Evolutionary conservation across 495 filamentous ascomycete species (phyloP).

Genomic region (Symbiotaphrina buchneri): DNA sequence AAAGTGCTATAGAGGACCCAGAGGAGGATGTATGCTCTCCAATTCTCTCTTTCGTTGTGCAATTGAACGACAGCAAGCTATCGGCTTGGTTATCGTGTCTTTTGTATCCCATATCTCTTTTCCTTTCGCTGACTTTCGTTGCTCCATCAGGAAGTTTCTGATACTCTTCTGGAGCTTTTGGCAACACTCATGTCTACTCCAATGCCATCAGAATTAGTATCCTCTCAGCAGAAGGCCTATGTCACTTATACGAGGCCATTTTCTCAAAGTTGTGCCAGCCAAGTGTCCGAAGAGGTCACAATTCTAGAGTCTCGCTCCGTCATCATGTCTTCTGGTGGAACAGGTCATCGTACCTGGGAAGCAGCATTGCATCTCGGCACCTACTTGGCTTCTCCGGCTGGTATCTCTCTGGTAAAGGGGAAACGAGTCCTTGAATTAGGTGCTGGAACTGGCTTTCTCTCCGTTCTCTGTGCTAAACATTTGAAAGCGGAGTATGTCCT

Average conservation of each 20-base stretch:
- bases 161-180: constrained; percentile 41
- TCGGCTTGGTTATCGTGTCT: constrained; percentile 1
- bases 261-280: constrained; percentile 6
- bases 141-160: constrained; percentile 49
- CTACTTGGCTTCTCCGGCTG: constrained; percentile 28
- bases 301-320: constrained; percentile 51
- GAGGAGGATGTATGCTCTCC: constrained; percentile 55
- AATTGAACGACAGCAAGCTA: too few relatives aligned
- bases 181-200: constrained; percentile 32
- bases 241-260: constrained; percentile 43
- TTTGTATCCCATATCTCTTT: constrained; percentile 5
- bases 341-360: constrained; percentile 84
- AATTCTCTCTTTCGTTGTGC: constrained; percentile 4
- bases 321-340: constrained; percentile 55
- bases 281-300: constrained; percentile 15
- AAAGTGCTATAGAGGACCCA: constrained; percentile 46
- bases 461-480: constrained; percentile 57
- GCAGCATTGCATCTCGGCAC: constrained; percentile 68
- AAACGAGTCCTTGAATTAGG: constrained; percentile 69
- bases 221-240: constrained; percentile 53
- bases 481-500: constrained; percentile 39
- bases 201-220: constrained; percentile 30
- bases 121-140: constrained; percentile 8
- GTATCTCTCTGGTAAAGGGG: constrained; percentile 19
- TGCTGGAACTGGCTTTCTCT: constrained; percentile 69